These are phyloP conservation scores for Colletotrichum aenigma DNA, from an alignment of 2,329 filamentous ascomycete species.

Conservation along the genomic window DNA sequence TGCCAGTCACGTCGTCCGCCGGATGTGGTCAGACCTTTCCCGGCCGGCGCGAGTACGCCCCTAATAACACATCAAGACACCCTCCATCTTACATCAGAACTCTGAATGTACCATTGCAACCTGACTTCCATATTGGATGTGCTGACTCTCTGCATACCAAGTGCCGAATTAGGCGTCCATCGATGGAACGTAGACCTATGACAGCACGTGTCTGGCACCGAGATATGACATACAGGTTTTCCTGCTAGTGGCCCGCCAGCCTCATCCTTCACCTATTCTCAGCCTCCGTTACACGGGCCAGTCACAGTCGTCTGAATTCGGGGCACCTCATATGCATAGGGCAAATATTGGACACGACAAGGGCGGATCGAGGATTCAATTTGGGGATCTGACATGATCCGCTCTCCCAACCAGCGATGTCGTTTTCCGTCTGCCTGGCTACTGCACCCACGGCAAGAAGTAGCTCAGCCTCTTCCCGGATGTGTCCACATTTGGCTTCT, in stretches of 20 bases:
- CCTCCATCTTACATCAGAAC: background rate
- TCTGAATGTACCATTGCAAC: background rate
- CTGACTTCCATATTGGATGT: background rate
- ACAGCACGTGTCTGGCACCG: background rate
- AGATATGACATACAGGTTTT: background rate
- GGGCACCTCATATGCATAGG: background rate
- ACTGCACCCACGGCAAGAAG: background rate
- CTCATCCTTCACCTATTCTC: conserved; percentile 15
- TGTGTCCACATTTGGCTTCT: background rate
- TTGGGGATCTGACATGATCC: conserved; percentile 14
- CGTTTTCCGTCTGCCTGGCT: conserved; percentile 9
- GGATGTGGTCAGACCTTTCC: background rate
- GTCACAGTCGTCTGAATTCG: background rate
- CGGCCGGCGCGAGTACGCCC: background rate
- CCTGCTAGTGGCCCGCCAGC: conserved; percentile 5
- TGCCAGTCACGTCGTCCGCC: background rate
- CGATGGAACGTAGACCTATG: background rate
- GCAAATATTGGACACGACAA: background rate
- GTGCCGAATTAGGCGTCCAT: background rate
- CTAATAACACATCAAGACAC: background rate
- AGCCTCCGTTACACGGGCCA: background rate
- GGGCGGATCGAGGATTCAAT: background rate
- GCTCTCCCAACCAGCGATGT: background rate
- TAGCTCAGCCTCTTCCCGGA: conserved; percentile 10
- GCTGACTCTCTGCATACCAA: conserved; percentile 5